A percentile compares a stretch with the other conserved stretches of the same genome.
Evolutionary conservation across 768 basidiomycete species (phyloP).

Genomic region (Vararia minispora): DNA sequence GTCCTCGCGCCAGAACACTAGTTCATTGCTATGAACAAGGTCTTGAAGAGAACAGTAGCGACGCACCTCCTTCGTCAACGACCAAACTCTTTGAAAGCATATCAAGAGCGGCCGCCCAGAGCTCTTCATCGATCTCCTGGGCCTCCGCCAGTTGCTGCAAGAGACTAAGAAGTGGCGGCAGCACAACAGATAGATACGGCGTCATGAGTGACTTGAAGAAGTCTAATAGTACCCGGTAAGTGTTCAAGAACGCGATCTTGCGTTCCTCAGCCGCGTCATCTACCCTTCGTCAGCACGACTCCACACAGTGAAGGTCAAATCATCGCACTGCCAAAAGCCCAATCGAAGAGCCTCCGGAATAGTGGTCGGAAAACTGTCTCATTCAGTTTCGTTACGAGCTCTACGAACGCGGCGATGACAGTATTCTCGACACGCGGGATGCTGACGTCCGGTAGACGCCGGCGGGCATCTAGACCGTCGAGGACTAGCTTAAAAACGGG

Average conservation of each 20-base stretch:
- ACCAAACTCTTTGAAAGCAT: slow-evolving; percentile 59
- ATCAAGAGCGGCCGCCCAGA: slow-evolving; percentile 57
- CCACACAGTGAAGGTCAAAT: neutral
- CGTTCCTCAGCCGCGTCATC: slow-evolving; percentile 28
- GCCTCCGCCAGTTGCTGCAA: slow-evolving; percentile 38
- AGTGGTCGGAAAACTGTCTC: slow-evolving; percentile 85
- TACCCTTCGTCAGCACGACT: slow-evolving; percentile 1
- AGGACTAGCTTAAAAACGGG: slow-evolving; percentile 11
- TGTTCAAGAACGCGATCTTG: slow-evolving; percentile 61
- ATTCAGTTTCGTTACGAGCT: slow-evolving; percentile 86
- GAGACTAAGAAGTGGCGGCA: slow-evolving; percentile 54
- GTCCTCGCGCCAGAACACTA: slow-evolving; percentile 88
- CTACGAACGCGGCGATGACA: slow-evolving; percentile 67
- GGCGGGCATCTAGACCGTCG: slow-evolving; percentile 12
- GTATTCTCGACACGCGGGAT: slow-evolving; percentile 35
- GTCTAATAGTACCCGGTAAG: slow-evolving; percentile 64
- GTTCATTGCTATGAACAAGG: slow-evolving; percentile 1
- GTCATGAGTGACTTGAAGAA: slow-evolving; percentile 92
- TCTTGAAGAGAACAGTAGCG: neutral
- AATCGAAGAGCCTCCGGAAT: slow-evolving; percentile 87
- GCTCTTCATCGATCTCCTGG: slow-evolving; percentile 23
- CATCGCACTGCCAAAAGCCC: slow-evolving; percentile 59
- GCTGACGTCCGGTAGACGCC: slow-evolving; percentile 1
- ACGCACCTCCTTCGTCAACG: slow-evolving; percentile 73
- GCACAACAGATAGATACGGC: slow-evolving; percentile 76